Evolutionary conservation across 805 yeast genomes (phyloP), one percentile per base, ranked within the genome.

Genomic region (Hanseniaspora pseudoguilliermondii): DNA sequence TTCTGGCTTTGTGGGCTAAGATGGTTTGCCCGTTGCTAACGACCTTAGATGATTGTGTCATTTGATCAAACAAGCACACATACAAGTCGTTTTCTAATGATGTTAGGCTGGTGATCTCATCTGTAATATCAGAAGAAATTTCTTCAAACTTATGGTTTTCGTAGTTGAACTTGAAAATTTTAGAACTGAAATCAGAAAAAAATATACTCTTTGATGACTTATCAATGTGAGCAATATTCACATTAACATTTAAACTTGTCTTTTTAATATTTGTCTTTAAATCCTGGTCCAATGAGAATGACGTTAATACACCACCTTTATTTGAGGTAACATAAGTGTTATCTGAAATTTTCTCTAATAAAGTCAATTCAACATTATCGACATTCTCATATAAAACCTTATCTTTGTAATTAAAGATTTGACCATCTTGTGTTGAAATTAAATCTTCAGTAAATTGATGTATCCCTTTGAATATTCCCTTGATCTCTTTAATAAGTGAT

Each of bases 371-470:
- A 15, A 44, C 44, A 3, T 44, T 52, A 13, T 52, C 49, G 6
- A 38, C 44, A 38, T 44, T 44, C 7, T 23, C 21, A 20, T 44
- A 52, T 2, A 52, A 11, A 27, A 38, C 15, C 25, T 52, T 40
- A 9, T 44, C 34, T 29, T 44, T 52, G 27, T 34, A 52, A 13
- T 52, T 44, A 23, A 35, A 52, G 2, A 52, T 36, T 38, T 52
- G 49, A 27, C 55, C 55, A 44, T 52, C 55, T 10, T 35, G 32
- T 5, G 55, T 52, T 9, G 55, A 44, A 11, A 52, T 32, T 21
- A 52, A 29, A 35, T 38, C 49, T 15, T 43, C 49, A 13, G 49
- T 43, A 18, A 34, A 52, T 35, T 35, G 27, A 18, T 44, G 38
- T 9, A 52, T 52, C 9, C 44, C 25, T 29, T 38, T 44, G 46